Conservation (phyloP, 2,329 filamentous ascomycete genomes). For the Phaeosphaeria sp. region DNA sequence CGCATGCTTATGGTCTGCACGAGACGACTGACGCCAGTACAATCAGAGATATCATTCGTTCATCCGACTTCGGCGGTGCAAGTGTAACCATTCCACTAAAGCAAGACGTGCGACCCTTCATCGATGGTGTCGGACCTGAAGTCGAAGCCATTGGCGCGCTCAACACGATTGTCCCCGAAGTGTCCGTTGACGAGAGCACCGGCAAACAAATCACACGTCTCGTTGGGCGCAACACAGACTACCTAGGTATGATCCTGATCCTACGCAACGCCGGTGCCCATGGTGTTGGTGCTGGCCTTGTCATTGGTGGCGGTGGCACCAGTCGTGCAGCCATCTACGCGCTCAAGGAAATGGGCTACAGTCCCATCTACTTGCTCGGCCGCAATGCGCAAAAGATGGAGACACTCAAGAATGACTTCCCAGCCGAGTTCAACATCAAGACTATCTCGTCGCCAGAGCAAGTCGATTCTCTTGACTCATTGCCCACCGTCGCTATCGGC, state of each 20-base stretch:
- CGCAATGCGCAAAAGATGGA: slow-evolving; percentile 73
- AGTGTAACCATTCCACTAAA: slow-evolving; percentile 97
- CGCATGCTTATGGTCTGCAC: slow-evolving; percentile 77
- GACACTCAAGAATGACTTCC: slow-evolving; percentile 74
- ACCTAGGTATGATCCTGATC: slow-evolving; percentile 86
- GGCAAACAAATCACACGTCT: slow-evolving; percentile 60
- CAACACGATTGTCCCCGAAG: slow-evolving; percentile 82
- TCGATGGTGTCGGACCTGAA: slow-evolving; percentile 81
- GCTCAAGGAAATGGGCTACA: slow-evolving; percentile 80
- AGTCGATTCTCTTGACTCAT: slow-evolving; percentile 53
- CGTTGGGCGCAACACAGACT: slow-evolving; percentile 93
- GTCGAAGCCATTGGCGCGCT: slow-evolving; percentile 87
- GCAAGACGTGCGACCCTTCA: slow-evolving; percentile 78
- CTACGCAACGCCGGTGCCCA: slow-evolving; percentile 69
- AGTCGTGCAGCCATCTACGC: slow-evolving; percentile 91
- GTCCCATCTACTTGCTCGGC: slow-evolving; percentile 85
- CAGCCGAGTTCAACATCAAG: slow-evolving; percentile 71
- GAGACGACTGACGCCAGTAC: slow-evolving; percentile 73
- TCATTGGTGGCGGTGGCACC: slow-evolving; percentile 91
- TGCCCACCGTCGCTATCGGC: slow-evolving; percentile 78
- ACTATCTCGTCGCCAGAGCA: slow-evolving; percentile 58
- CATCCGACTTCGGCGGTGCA: slow-evolving; percentile 83
- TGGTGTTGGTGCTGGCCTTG: slow-evolving; percentile 66
- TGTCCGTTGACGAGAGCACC: slow-evolving; percentile 41
- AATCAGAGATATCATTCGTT: slow-evolving; percentile 69